Percentiles rank a stretch among this genome's conserved stretches.
These are phyloP conservation scores for Geotrichum carabidarum DNA, from an alignment of 1,139 yeast species.

Conservation along the genomic window DNA sequence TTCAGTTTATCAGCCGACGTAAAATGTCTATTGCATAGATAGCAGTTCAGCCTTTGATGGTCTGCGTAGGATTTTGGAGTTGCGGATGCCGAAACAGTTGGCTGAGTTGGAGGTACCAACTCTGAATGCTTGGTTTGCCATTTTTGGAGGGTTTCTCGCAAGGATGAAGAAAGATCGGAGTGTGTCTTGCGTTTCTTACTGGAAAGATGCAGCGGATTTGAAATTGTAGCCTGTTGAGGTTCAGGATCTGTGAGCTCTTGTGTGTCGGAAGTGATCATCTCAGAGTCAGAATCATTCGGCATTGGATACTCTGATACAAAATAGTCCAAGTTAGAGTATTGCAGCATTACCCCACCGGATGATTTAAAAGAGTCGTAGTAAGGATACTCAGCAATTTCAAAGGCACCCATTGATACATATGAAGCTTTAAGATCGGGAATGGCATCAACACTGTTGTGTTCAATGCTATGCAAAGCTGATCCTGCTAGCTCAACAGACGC, in stretches of 20 bases:
- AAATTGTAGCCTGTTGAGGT: not conserved
- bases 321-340: slow-evolving; percentile 12
- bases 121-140: slow-evolving; percentile 8
- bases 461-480: slow-evolving; percentile 4
- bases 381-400: slow-evolving; percentile 16
- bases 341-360: slow-evolving; percentile 15
- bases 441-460: not conserved
- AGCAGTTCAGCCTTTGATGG: slow-evolving; percentile 13
- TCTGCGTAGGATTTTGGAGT: slow-evolving; percentile 12
- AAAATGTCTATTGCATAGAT: slow-evolving; percentile 13
- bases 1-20: slow-evolving; percentile 14
- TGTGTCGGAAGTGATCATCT: not conserved
- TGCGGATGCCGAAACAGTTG: not conserved
- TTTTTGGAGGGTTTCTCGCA: slow-evolving; percentile 1
- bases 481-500: slow-evolving; percentile 5
- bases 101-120: not conserved
- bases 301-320: slow-evolving; percentile 15
- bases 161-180: not conserved
- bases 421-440: slow-evolving; percentile 8
- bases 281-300: not conserved
- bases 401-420: slow-evolving; percentile 18
- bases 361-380: slow-evolving; percentile 10
- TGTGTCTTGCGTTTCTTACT: slow-evolving; percentile 2
- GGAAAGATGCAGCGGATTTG: not conserved
- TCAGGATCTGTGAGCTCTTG: not conserved